Base-by-base conservation (phyloP, 2,329 filamentous ascomycete species). In the Xylariaceae sp. region DNA sequence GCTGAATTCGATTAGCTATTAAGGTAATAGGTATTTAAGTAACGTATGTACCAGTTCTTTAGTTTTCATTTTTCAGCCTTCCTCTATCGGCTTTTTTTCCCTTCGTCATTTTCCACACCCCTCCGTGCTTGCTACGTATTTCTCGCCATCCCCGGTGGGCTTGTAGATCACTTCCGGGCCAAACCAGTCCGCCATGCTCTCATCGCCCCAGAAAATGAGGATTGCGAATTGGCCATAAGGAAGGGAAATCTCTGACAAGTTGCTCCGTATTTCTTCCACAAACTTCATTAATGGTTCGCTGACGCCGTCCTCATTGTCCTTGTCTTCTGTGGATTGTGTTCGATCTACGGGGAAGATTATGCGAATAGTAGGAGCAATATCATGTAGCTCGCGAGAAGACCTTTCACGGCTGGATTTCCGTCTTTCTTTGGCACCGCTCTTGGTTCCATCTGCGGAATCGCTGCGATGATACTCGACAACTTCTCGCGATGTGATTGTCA, bases 141-240 rank as follows among this genome's bases (percentile, higher is more conserved):
- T 32, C 15, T 55, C 53, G 12, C 55, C 49, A 42, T 55, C 47
- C 6, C 49, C 49, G 0, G 34, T 51, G 8, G 32, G 49, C 42
- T 51, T 55, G 47, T 55, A 58, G 39, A 58, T 29, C 13, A 55
- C 49, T 12, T 53, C 42, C 6, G 55, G 55, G 18, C 9, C 19
- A 18, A 58, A 48, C 55, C 55, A 58, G 37, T 58, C 55, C 5
- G 55, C 55, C 26, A 47, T 50, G 1, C 53, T 55, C n/a, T 58
- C 55, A 2, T 51, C 50, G 43, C 47, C 47, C 55, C 55, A 58
- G 4, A 53, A 58, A 8, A 58, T 55, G 3, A 53, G 49, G 49
- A 58, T 50, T 13, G 55, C 55, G 2, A 53, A 53, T 15, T 45
- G 55, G 16, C 53, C 52, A 30, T 55, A 50, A 10, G 43, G 29